Evolutionary conservation across 768 basidiomycete genomes (phyloP).

Genomic region (Rhizopogon vulgaris): DNA sequence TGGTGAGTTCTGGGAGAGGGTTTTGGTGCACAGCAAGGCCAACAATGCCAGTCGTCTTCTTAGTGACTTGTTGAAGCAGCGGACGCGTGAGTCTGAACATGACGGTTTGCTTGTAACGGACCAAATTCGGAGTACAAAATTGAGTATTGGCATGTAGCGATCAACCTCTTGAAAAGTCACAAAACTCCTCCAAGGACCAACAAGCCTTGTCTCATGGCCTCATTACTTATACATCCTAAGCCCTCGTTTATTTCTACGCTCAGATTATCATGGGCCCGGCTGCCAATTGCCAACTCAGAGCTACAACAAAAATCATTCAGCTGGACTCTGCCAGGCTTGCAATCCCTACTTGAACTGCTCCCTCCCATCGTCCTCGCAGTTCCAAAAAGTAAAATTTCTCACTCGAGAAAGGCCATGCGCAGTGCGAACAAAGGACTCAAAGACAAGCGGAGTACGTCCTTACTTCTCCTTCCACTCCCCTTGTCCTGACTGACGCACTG

Average conservation of each 20-base stretch:
- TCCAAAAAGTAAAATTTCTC: slow-evolving; percentile 90
- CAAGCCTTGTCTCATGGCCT: slow-evolving; percentile 30
- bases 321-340: slow-evolving; percentile 35
- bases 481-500: slow-evolving; percentile 3
- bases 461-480: neutral
- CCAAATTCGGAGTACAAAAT: neutral
- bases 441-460: slow-evolving; percentile 78
- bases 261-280: slow-evolving; percentile 17
- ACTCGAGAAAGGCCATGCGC: slow-evolving; percentile 93
- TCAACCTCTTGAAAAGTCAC: neutral
- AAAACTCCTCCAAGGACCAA: slow-evolving; percentile 3
- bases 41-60: slow-evolving; percentile 79
- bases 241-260: slow-evolving; percentile 19
- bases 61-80: slow-evolving; percentile 54
- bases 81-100: slow-evolving; percentile 81
- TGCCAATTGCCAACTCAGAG: slow-evolving; percentile 13
- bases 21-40: slow-evolving; percentile 81
- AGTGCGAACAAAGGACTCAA: slow-evolving; percentile 91
- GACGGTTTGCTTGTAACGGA: slow-evolving; percentile 17
- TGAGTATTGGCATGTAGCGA: neutral
- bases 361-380: slow-evolving; percentile 88
- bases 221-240: slow-evolving; percentile 30
- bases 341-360: slow-evolving; percentile 63
- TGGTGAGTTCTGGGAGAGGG: slow-evolving; percentile 72
- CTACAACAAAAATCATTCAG: slow-evolving; percentile 22